Percentiles rank a stretch among this genome's conserved stretches.
Evolutionary conservation across 495 filamentous ascomycete species (phyloP).

Genomic region (Symbiotaphrina buchneri): DNA sequence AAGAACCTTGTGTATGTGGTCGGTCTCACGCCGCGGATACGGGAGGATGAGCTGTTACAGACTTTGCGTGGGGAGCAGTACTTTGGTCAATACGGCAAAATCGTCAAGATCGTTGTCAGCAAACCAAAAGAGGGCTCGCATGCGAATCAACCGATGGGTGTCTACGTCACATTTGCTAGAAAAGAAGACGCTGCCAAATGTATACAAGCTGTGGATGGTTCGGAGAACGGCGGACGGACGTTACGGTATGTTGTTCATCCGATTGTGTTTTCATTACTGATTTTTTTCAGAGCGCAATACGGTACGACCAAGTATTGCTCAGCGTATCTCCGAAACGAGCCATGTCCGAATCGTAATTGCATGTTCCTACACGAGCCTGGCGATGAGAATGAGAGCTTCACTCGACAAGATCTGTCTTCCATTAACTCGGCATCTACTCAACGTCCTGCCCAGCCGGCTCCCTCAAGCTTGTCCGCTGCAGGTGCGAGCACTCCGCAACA

Average conservation of each 20-base stretch:
- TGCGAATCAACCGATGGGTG: conserved; percentile 63
- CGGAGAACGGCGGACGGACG: conserved; percentile 67
- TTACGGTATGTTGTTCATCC: conserved; percentile 26
- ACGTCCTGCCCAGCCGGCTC: conserved; percentile 24
- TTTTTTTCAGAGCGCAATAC: conserved; percentile 52
- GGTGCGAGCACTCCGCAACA: conserved; percentile 16
- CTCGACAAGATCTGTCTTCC: conserved; percentile 84
- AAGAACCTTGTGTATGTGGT: conserved; percentile 98
- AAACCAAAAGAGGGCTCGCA: conserved; percentile 63
- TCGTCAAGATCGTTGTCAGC: conserved; percentile 96
- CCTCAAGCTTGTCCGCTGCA: conserved; percentile 3
- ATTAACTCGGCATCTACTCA: conserved; percentile 77
- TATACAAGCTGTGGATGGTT: conserved; percentile 80
- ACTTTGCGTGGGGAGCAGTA: conserved; percentile 76
- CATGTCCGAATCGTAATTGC: conserved; percentile 81
- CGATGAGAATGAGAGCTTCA: conserved; percentile 92
- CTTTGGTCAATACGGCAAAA: conserved; percentile 97
- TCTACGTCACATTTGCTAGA: conserved; percentile 88
- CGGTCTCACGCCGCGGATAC: conserved; percentile 71
- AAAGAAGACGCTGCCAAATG: conserved; percentile 74
- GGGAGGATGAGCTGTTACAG: conserved; percentile 73
- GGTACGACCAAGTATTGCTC: conserved; percentile 99
- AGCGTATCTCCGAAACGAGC: conserved; percentile 80
- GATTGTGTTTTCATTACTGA: conserved; percentile 4
- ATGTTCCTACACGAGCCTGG: conserved; percentile 96